Evolutionary conservation across 768 basidiomycete species (phyloP).

Genomic region (Cystobasidium ongulense): DNA sequence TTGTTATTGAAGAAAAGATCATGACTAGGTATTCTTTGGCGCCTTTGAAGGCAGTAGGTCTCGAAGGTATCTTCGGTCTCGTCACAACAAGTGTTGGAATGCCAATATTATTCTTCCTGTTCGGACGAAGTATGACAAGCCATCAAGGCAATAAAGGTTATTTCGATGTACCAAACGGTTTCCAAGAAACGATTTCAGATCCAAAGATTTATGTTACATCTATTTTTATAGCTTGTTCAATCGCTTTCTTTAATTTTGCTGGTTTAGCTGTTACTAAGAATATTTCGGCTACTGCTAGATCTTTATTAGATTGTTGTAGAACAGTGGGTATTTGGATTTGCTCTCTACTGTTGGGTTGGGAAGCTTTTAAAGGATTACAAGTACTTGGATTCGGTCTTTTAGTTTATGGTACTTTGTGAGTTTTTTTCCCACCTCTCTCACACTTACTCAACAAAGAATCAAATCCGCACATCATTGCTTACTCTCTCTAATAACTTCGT

Average conservation of each 20-base stretch:
- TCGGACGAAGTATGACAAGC: constrained; percentile 45
- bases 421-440: not conserved
- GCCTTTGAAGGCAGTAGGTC: constrained; percentile 81
- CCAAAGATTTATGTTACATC: constrained; percentile 9
- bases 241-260: constrained; percentile 68
- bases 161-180: constrained; percentile 84
- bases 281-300: constrained; percentile 85
- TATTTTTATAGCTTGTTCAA: constrained; percentile 44
- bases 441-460: not conserved
- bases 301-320: constrained; percentile 86
- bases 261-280: constrained; percentile 46
- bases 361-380: constrained; percentile 38
- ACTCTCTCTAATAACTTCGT: no score
- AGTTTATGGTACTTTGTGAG: constrained; percentile 67
- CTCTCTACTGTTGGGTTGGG: constrained; percentile 41
- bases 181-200: constrained; percentile 65
- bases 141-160: constrained; percentile 49
- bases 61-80: constrained; percentile 84
- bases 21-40: constrained; percentile 76
- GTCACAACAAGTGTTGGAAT: constrained; percentile 68
- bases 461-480: no score
- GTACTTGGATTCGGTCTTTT: constrained; percentile 79
- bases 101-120: constrained; percentile 56
- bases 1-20: constrained; percentile 94
- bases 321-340: constrained; percentile 82